Evolutionary conservation across 345 rosid species (phyloP).

Genomic region (Carallia pectinifolia): DNA sequence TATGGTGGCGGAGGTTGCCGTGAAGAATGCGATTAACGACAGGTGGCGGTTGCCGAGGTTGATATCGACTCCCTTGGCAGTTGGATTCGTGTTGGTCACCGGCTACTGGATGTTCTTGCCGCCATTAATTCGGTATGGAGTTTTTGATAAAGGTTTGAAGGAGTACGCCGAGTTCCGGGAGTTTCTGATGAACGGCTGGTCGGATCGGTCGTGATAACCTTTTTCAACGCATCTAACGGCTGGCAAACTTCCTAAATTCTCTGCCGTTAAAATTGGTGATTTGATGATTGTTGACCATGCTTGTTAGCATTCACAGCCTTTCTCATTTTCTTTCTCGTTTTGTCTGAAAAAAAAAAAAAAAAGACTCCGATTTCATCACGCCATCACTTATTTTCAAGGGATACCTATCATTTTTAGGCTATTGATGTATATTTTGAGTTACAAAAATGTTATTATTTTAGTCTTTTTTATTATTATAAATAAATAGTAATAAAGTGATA

Average conservation of each 20-base stretch:
- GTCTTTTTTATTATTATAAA: too few species aligned
- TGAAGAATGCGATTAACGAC: constrained; percentile 1
- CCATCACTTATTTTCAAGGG: too few species aligned
- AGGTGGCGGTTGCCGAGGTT: constrained; percentile 19
- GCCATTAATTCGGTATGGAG: constrained; percentile 6
- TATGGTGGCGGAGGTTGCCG: constrained; percentile 26
- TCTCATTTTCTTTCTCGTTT: too few species aligned
- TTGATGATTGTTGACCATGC: too few species aligned
- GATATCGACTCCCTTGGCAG: constrained; percentile 11
- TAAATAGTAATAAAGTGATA: too few species aligned
- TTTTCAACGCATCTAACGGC: background rate
- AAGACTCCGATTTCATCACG: too few species aligned
- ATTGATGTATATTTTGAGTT: too few species aligned
- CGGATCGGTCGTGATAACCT: background rate
- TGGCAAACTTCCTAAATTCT: background rate
- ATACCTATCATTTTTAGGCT: too few species aligned
- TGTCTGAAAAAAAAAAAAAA: too few species aligned
- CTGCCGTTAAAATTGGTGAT: too few species aligned
- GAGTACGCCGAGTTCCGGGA: constrained; percentile 16
- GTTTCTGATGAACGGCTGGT: constrained; percentile 1
- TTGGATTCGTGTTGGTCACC: constrained; percentile 15
- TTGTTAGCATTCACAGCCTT: too few species aligned
- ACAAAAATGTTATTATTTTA: too few species aligned
- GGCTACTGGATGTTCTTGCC: constrained; percentile 32
- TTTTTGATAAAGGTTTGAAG: constrained; percentile 12